Conservation (phyloP, 495 filamentous ascomycete species). For the Penicillium alfredii region DNA sequence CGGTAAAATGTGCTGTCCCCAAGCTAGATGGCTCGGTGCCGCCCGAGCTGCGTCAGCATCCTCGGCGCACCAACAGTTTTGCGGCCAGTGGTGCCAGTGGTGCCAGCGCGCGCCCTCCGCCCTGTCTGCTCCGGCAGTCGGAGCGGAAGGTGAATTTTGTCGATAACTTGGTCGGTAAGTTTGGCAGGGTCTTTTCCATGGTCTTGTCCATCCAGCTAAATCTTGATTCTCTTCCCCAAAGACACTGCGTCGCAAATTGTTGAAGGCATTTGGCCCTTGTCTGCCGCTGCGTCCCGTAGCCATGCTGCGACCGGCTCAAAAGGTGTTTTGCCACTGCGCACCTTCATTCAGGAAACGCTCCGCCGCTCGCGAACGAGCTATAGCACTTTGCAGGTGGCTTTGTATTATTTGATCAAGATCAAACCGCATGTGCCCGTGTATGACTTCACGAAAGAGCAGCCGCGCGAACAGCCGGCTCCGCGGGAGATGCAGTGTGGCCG, state of each 20-base stretch:
- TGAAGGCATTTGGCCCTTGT: slow-evolving; percentile 89
- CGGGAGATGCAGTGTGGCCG: slow-evolving; percentile 93
- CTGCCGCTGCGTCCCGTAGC: slow-evolving; percentile 43
- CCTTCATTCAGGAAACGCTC: slow-evolving; percentile 95
- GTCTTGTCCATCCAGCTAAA: slow-evolving; percentile 18
- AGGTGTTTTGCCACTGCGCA: slow-evolving; percentile 81
- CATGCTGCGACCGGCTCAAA: slow-evolving; percentile 44
- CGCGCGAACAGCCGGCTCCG: slow-evolving; percentile 61
- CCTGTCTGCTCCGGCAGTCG: slow-evolving; percentile 78
- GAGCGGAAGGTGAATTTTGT: slow-evolving; percentile 95
- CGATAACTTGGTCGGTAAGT: slow-evolving; percentile 97
- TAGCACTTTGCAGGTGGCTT: slow-evolving; percentile 90
- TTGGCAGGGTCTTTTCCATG: slow-evolving; percentile 14
- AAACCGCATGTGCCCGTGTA: slow-evolving; percentile 80
- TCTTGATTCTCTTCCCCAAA: slow-evolving; percentile 39
- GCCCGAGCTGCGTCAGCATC: slow-evolving; percentile 70
- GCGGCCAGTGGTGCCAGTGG: slow-evolving; percentile 43
- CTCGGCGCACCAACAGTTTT: slow-evolving; percentile 61
- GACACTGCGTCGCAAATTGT: slow-evolving; percentile 97
- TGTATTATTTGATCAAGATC: slow-evolving; percentile 94
- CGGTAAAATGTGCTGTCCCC: slow-evolving; percentile 22
- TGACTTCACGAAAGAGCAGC: slow-evolving; percentile 84
- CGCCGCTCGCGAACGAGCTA: slow-evolving; percentile 93
- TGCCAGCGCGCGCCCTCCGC: slow-evolving; percentile 62
- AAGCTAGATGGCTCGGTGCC: slow-evolving; percentile 48